Conservation (phyloP, 1,284 basidiomycete species). For the Afroboletus lepidellus region DNA sequence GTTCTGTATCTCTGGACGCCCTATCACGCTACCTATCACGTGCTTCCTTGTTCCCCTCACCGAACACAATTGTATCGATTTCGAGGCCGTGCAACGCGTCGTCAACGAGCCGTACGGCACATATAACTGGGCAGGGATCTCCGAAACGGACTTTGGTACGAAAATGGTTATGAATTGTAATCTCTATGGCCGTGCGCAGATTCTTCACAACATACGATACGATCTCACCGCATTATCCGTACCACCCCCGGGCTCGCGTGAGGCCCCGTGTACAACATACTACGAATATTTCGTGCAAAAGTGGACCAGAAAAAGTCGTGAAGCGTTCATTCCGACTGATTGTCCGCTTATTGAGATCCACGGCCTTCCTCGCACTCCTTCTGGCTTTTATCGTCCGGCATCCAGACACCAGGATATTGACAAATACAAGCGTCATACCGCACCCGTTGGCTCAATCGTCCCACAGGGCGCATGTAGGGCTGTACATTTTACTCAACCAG, state of each 20-base stretch:
- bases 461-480: slow-evolving; percentile 55
- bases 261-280: slow-evolving; percentile 51
- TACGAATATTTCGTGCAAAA: slow-evolving; percentile 55
- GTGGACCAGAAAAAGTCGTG: slow-evolving; percentile 49
- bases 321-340: slow-evolving; percentile 45
- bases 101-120: slow-evolving; percentile 49
- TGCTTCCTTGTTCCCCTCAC: slow-evolving; percentile 65
- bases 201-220: slow-evolving; percentile 54
- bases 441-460: slow-evolving; percentile 41
- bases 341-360: slow-evolving; percentile 61
- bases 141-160: slow-evolving; percentile 44
- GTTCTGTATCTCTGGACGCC: slow-evolving; percentile 60
- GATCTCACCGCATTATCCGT: slow-evolving; percentile 64
- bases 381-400: slow-evolving; percentile 44
- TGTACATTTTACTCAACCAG: slow-evolving; percentile 45
- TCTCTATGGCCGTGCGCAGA: slow-evolving; percentile 52
- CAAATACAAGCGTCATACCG: slow-evolving; percentile 23
- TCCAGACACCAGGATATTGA: slow-evolving; percentile 22
- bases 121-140: slow-evolving; percentile 53
- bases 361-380: slow-evolving; percentile 41
- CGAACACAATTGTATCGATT: slow-evolving; percentile 50
- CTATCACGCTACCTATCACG: slow-evolving; percentile 48
- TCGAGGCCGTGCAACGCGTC: slow-evolving; percentile 49
- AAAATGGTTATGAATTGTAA: slow-evolving; percentile 54
- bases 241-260: slow-evolving; percentile 49